phyloP scores from a whole-genome alignment of 208 protist genomes.

The Herpetomonas tarakana region DNA sequence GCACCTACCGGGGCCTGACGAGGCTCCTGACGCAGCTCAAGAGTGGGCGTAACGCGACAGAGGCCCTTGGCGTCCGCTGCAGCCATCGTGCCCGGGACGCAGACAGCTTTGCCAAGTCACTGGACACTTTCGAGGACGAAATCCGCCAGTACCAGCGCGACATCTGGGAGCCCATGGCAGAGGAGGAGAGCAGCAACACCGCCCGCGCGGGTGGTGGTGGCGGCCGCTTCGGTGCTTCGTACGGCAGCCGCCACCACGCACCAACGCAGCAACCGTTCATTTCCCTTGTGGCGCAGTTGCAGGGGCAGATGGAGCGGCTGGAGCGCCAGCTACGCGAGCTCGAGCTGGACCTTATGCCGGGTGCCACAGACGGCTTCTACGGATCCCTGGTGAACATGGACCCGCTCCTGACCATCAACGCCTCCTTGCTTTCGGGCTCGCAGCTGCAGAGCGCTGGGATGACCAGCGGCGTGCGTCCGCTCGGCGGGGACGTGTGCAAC shows the following conservation, averaged over 20 bases:
- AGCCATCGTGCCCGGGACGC: conserved; percentile 55
- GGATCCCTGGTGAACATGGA: background rate
- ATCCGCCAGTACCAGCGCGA: conserved; percentile 54
- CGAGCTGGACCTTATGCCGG: conserved; percentile 3
- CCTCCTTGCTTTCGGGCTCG: background rate
- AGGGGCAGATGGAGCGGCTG: conserved; percentile 23
- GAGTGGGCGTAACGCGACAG: conserved; percentile 38
- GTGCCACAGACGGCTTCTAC: background rate
- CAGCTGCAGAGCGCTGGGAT: background rate
- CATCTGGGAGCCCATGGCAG: conserved; percentile 63
- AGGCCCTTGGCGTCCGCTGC: conserved; percentile 56
- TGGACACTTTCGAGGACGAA: conserved; percentile 55
- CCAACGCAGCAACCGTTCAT: conserved; percentile 17
- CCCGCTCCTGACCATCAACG: background rate
- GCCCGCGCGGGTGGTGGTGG: background rate
- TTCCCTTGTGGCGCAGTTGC: conserved; percentile 32
- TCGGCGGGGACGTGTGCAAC: background rate
- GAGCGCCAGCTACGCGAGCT: conserved; percentile 3
- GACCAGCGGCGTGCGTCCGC: background rate
- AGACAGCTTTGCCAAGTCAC: conserved; percentile 29
- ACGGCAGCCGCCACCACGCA: conserved; percentile 12
- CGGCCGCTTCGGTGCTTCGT: conserved; percentile 1
- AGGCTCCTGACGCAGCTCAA: conserved; percentile 2
- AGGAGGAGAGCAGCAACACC: conserved; percentile 23
- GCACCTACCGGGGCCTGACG: background rate